A percentile compares a stretch with the other conserved stretches of the same genome.
phyloP scores from a whole-genome alignment of 495 filamentous ascomycete species.

The Tuber brumale region DNA sequence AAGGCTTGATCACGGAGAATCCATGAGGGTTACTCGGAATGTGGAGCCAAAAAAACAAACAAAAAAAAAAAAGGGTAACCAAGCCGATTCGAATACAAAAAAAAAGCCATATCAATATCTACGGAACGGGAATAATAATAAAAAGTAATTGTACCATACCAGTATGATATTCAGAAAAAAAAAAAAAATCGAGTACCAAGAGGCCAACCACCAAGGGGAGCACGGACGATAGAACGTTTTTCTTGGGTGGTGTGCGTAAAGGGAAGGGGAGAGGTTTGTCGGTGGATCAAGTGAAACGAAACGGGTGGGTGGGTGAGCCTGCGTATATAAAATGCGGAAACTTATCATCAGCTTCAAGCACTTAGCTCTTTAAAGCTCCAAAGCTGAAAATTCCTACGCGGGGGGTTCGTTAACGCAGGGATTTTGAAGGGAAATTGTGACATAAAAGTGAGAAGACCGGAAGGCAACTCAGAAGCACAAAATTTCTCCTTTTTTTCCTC shows the following conservation, averaged over 20 bases:
- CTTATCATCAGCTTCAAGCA: slow-evolving; percentile 4
- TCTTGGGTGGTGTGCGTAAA: slow-evolving; percentile 34
- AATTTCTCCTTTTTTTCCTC: background rate
- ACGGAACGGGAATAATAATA: slow-evolving; percentile 21
- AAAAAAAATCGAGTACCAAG: slow-evolving; percentile 17
- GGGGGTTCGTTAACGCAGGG: background rate
- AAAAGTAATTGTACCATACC: background rate
- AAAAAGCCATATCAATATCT: background rate
- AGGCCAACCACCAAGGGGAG: slow-evolving; percentile 22
- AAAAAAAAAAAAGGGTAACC: slow-evolving; percentile 8
- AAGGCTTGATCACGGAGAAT: slow-evolving; percentile 14
- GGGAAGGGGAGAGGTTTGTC: slow-evolving; percentile 21
- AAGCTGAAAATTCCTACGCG: slow-evolving; percentile 23
- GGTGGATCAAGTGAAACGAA: slow-evolving; percentile 38
- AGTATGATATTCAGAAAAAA: slow-evolving; percentile 8
- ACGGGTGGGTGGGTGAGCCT: slow-evolving; percentile 34
- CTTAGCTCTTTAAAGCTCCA: slow-evolving; percentile 9
- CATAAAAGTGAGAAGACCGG: slow-evolving; percentile 11
- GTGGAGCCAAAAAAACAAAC: slow-evolving; percentile 18
- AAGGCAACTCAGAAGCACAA: slow-evolving; percentile 16
- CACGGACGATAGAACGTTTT: slow-evolving; percentile 34
- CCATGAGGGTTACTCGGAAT: background rate
- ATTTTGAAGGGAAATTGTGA: slow-evolving; percentile 12
- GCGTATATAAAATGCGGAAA: slow-evolving; percentile 39
- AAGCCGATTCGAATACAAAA: slow-evolving; percentile 4